Percentiles rank a stretch among this genome's conserved stretches.
Conservation (phyloP, 1,284 basidiomycete genomes). For the Takashimella koratensis region DNA sequence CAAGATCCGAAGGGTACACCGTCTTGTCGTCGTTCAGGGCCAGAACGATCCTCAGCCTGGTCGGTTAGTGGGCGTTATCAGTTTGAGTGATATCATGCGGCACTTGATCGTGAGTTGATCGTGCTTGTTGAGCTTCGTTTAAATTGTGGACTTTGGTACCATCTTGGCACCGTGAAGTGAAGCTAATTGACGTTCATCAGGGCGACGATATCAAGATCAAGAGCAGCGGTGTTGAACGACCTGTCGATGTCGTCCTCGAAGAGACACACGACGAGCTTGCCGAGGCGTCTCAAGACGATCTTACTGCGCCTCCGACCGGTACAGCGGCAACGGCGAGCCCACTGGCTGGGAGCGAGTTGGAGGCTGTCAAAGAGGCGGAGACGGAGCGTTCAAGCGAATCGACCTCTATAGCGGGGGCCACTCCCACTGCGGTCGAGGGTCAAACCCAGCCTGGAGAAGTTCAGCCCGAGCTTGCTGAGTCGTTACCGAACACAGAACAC, state of each 20-base stretch:
- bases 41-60: slow-evolving; percentile 53
- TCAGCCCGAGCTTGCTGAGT: too few relatives aligned
- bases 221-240: neutral
- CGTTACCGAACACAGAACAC: too few relatives aligned
- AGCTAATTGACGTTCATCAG: too few relatives aligned
- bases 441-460: too few relatives aligned
- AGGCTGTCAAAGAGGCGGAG: neutral
- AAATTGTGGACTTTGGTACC: too few relatives aligned
- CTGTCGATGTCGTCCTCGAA: neutral
- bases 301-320: neutral
- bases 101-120: slow-evolving; percentile 67
- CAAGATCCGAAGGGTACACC: slow-evolving; percentile 88
- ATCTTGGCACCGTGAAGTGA: too few relatives aligned
- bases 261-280: neutral
- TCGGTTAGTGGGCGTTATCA: slow-evolving; percentile 80
- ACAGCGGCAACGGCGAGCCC: neutral
- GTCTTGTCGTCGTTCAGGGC: slow-evolving; percentile 80
- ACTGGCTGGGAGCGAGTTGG: neutral
- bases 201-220: neutral
- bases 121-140: too few relatives aligned
- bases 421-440: too few relatives aligned
- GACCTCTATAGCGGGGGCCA: too few relatives aligned
- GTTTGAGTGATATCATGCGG: slow-evolving; percentile 81
- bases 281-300: neutral
- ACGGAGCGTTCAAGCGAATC: neutral